These are phyloP conservation scores for Rhododendron simsii DNA, from an alignment of 148 eudicot species.

Conservation along the genomic window DNA sequence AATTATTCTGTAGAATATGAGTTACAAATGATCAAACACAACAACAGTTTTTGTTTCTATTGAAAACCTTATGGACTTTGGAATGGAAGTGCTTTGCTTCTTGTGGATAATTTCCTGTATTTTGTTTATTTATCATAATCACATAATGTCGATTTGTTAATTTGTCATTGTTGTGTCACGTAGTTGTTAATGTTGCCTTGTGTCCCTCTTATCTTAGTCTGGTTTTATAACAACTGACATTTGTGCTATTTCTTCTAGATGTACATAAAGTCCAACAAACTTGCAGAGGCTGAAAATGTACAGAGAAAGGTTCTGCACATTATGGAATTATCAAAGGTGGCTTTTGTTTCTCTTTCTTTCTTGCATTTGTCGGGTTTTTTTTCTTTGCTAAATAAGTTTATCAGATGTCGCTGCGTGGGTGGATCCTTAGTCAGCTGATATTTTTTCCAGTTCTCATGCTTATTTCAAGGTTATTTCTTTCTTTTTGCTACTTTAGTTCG, in stretches of 20 bases:
- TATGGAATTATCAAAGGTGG: constrained; percentile 86
- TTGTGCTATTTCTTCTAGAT: constrained; percentile 42
- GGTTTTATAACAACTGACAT: constrained; percentile 1
- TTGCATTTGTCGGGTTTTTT: background rate
- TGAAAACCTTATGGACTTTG: background rate
- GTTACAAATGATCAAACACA: background rate
- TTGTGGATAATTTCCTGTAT: background rate
- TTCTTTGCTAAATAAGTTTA: background rate
- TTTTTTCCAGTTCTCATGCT: background rate
- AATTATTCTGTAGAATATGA: background rate
- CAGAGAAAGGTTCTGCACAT: constrained; percentile 77
- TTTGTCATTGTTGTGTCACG: background rate
- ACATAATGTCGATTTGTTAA: background rate
- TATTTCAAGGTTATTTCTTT: background rate
- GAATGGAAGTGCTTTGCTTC: background rate
- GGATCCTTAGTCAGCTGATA: background rate
- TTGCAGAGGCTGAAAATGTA: constrained; percentile 58
- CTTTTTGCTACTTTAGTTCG: background rate
- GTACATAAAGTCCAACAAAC: constrained; percentile 48
- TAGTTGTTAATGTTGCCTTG: background rate
- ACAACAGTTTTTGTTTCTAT: background rate
- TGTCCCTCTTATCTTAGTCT: background rate
- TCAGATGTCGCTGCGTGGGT: background rate
- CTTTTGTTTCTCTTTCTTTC: background rate
- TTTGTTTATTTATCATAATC: background rate